These are phyloP conservation scores for Teunomyces panamensis DNA, from an alignment of 805 yeast genomes.

Conservation along the genomic window DNA sequence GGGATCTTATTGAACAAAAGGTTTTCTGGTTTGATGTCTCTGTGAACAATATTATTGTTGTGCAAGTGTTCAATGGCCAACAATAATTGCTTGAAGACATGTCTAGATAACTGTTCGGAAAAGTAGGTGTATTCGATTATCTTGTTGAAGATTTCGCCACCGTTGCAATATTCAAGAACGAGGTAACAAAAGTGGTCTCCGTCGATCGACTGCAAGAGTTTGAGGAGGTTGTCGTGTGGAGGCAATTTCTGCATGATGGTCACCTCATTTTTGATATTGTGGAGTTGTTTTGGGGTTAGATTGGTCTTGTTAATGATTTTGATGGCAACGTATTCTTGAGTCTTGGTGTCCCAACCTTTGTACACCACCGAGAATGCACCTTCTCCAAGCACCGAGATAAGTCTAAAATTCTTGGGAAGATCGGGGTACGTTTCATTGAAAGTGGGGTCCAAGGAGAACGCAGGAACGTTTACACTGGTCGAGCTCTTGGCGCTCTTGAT, in stretches of 20 bases:
- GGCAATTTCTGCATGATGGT: constrained; percentile 62
- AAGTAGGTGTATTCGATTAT: constrained; percentile 76
- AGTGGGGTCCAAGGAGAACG: constrained; percentile 9
- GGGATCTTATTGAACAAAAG: constrained; percentile 59
- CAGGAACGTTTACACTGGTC: neutral
- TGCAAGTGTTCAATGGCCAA: constrained; percentile 69
- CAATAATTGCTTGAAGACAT: constrained; percentile 70
- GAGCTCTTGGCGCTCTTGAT: neutral
- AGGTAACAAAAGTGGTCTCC: constrained; percentile 54
- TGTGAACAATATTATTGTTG: constrained; percentile 64
- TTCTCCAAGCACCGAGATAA: constrained; percentile 53
- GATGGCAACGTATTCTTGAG: constrained; percentile 57
- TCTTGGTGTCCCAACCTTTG: constrained; percentile 54
- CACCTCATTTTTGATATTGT: constrained; percentile 67
- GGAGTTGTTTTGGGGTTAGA: constrained; percentile 49
- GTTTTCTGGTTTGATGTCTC: constrained; percentile 84
- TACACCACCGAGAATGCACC: constrained; percentile 92
- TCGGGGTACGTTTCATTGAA: constrained; percentile 14
- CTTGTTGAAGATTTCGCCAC: constrained; percentile 81
- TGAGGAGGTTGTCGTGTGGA: constrained; percentile 51
- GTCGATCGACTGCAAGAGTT: constrained; percentile 53
- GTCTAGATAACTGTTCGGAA: constrained; percentile 68
- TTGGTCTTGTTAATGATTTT: constrained; percentile 67
- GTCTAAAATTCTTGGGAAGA: constrained; percentile 28
- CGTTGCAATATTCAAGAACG: constrained; percentile 64